Percentiles rank a stretch among this genome's conserved stretches.
Evolutionary conservation across 2,329 filamentous ascomycete species (phyloP).

Genomic region (Venturia carpophila): DNA sequence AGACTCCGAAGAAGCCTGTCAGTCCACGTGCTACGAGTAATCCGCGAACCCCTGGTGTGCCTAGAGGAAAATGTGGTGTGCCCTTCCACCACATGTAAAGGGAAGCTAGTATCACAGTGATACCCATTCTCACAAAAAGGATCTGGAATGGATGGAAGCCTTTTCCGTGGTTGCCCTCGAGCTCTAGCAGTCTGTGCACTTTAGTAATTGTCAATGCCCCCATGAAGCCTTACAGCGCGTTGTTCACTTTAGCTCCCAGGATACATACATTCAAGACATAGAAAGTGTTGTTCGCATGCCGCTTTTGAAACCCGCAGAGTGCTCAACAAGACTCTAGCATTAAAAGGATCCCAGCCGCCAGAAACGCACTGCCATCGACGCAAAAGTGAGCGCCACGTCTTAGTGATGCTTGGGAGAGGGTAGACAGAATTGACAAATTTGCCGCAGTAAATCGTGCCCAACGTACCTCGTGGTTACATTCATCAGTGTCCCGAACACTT

Average conservation of each 20-base stretch:
- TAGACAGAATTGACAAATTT: not conserved
- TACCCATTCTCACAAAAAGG: conserved; percentile 68
- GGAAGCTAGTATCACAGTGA: conserved; percentile 60
- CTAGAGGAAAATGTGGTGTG: conserved; percentile 63
- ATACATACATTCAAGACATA: not conserved
- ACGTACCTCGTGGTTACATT: conserved; percentile 62
- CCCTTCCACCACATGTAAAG: conserved; percentile 66
- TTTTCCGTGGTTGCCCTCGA: conserved; percentile 55
- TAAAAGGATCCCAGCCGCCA: not conserved
- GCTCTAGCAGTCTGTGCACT: conserved; percentile 50
- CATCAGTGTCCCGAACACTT: conserved; percentile 79
- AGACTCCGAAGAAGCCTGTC: conserved; percentile 58
- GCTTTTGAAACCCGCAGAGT: not conserved
- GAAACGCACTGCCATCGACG: not conserved
- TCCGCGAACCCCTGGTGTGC: conserved; percentile 55
- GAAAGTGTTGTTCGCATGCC: not conserved
- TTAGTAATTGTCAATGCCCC: not conserved
- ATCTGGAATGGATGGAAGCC: conserved; percentile 76
- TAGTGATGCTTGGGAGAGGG: not conserved
- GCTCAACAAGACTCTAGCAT: not conserved
- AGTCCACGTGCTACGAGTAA: conserved; percentile 62
- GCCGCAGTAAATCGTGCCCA: not conserved
- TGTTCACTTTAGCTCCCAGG: not conserved
- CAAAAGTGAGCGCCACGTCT: not conserved
- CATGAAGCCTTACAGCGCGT: not conserved